Conservation (phyloP, 2,329 filamentous ascomycete genomes). For the Aspergillus puulaauensis region DNA sequence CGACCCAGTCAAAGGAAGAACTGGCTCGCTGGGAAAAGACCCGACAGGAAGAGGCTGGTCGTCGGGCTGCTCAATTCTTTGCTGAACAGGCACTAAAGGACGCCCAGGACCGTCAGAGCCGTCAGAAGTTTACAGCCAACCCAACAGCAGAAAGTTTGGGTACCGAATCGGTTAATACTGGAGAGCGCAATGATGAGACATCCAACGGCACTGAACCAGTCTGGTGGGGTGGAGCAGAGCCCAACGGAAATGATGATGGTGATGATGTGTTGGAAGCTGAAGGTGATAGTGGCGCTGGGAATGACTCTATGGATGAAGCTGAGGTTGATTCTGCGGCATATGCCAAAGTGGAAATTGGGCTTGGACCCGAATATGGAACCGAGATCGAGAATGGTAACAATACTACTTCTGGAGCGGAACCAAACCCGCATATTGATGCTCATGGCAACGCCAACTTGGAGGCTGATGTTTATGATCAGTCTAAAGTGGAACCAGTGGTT, state of each 20-base stretch:
- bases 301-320: background rate
- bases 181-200: background rate
- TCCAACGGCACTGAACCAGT: background rate
- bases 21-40: constrained; percentile 10
- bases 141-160: background rate
- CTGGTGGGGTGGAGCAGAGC: background rate
- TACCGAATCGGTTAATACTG: background rate
- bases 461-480: background rate
- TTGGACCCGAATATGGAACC: background rate
- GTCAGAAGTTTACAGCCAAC: background rate
- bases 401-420: background rate
- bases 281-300: background rate
- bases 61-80: constrained; percentile 5
- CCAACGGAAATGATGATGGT: background rate
- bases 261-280: background rate
- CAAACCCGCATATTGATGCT: background rate
- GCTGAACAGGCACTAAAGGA: background rate
- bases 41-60: constrained; percentile 7
- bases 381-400: background rate
- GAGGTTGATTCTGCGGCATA: background rate
- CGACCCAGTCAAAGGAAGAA: constrained; percentile 22
- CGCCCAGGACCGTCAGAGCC: background rate
- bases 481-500: background rate
- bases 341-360: background rate
- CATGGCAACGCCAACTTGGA: background rate